Evolutionary conservation across 2,329 filamentous ascomycete genomes (phyloP), one percentile per base, ranked within the genome.

Genomic region (Leptographium lundbergii): DNA sequence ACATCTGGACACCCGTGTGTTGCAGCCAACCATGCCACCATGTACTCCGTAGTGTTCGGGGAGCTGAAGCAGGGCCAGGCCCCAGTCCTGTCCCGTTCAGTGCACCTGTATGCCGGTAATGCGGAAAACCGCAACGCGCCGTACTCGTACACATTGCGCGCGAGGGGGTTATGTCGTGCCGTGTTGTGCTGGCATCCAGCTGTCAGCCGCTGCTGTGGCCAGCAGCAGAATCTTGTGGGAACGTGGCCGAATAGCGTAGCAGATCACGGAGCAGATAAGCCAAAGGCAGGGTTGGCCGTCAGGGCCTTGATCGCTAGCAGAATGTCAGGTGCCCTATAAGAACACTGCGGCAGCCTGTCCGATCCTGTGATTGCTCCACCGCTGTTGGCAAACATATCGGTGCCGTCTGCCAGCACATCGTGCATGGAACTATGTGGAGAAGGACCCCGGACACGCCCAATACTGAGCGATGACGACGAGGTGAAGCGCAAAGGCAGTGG

Each of bases 371-470:
- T 62, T 56, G 61, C 58, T 61, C 62, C 64, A 63, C 64, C 61
- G 63, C 63, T 64, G 59, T 57, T 25, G 29, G 19, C 6, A 61
- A 60, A 58, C 62, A 57, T 60, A 42, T 59, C 59, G 60, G 60
- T 66, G 63, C 65, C 61, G 61, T 59, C 56, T 69, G 69, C 69
- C 69, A 71, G 63, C 69, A 67, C 69, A 71, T 70, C 69, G 63
- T 71, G 69, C 69, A 71, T 68, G 59, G 66, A 62, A 63, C 60
- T 60, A 66, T 64, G 69, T 69, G 68, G 68, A 69, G 69, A 61
- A 64, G 61, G 17, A 25, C 14, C 27, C 29, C 19, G n/a, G 9
- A 48, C 24, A 63, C 62, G 56, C 47, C 32, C 32, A 34, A 11
- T 59, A 61, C 57, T 61, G 62, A 53, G 60, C 54, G 51, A 59